These are phyloP conservation scores for Fusarium xyrophilum DNA, from an alignment of 2,329 filamentous ascomycete genomes.

Conservation along the genomic window DNA sequence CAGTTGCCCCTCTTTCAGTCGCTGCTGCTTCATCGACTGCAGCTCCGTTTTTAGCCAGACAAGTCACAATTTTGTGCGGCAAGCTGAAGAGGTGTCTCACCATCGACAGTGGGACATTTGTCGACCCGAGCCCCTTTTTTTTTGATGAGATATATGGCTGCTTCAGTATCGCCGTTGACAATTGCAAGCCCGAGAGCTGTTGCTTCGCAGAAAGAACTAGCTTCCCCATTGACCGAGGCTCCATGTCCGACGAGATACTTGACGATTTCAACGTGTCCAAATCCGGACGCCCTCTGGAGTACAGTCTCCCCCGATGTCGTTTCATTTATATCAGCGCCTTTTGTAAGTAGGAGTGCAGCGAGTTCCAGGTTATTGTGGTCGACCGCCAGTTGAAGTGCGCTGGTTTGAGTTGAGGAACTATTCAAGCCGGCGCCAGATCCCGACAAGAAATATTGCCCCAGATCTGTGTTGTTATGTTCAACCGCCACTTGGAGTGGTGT, in stretches of 20 bases:
- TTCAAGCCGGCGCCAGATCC: too few relatives aligned
- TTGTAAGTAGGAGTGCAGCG: conserved; percentile 39
- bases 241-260: not conserved
- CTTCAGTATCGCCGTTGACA: rapidly evolving
- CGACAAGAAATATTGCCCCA: too few relatives aligned
- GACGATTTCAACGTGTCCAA: rapidly evolving
- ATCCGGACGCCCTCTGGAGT: conserved; percentile 21
- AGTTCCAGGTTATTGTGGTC: not conserved
- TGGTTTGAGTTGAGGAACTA: rapidly evolving
- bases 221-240: rapidly evolving
- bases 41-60: rapidly evolving
- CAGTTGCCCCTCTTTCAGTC: rapidly evolving
- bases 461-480: too few relatives aligned
- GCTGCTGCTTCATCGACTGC: not conserved
- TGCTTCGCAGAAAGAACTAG: rapidly evolving
- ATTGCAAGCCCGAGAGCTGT: not conserved
- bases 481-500: too few relatives aligned
- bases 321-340: conserved; percentile 44
- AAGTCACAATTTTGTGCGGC: conserved; percentile 19
- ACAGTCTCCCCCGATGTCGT: conserved; percentile 4
- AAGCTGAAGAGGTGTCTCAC: not conserved
- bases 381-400: rapidly evolving
- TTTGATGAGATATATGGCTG: not conserved
- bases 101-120: rapidly evolving
- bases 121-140: rapidly evolving